Evolutionary conservation across 129 eudicot species (phyloP), one percentile per base, ranked within the genome.

Genomic region (Calendula officinalis): DNA sequence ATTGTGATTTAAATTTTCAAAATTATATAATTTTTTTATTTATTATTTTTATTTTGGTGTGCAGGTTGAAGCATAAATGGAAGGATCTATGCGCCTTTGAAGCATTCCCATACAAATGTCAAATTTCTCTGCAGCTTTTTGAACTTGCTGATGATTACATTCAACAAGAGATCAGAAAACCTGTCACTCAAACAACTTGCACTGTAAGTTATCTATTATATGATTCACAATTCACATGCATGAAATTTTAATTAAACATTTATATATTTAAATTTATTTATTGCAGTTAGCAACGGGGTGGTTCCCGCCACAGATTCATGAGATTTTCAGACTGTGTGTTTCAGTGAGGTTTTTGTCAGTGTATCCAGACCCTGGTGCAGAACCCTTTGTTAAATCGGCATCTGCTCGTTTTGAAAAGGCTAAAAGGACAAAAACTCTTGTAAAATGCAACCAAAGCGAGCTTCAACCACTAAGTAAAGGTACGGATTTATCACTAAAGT

Each of bases 131-230:
- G 30, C 97, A 91, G 48, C 79, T 87, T 71, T 82, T 56, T 73
- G 96, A 91, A 72, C 95, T 91, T 80, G 69, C 15, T 10, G 97
- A 91, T 79, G 94, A 91, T 56, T 84, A 82, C 77, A 91, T 91
- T 74, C 97, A 87, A 60, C 73, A 84, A 82, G 97, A 84, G 69
- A 91, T 87, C 43, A 78, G 65, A 78, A 91, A 84, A 57, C 81
- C 95, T 45, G 7, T 71, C 3, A 72, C 59, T 41, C 88, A 70
- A 77, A 65, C 64, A 56, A 79, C 70, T 60, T 91, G 97, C 86
- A 77, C 64, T 33, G 95, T 90, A 71, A 74, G 95, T 47, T 52
- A 30, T 54, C 30, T 22, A 22, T 22, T 22, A 22, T 22, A 22
- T n/a, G n/a, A n/a, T n/a, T n/a, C n/a, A n/a, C n/a, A n/a, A n/a